Evolutionary conservation across 139 green algal genomes (phyloP).

Genomic region (Pycnococcus provasolii): DNA sequence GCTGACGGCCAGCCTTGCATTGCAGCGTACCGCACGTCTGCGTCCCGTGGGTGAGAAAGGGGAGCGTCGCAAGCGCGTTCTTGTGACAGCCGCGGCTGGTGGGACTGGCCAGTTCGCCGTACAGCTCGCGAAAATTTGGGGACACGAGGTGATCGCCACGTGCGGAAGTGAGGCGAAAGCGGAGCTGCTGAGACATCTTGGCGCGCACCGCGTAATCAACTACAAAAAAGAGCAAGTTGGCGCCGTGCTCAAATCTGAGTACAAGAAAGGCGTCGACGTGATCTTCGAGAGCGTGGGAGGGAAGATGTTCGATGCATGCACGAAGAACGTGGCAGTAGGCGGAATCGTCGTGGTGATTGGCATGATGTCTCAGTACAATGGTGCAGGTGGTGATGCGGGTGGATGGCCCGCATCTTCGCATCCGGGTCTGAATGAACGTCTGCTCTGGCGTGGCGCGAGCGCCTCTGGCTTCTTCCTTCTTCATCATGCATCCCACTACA

Average conservation of each 20-base stretch:
- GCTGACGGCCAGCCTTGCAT: conserved; percentile 70
- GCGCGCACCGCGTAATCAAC: conserved; percentile 70
- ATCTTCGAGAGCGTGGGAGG: conserved; percentile 59
- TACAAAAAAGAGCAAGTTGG: conserved; percentile 47
- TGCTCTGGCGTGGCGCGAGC: conserved; percentile 21
- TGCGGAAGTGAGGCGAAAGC: conserved; percentile 66
- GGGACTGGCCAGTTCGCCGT: conserved; percentile 89
- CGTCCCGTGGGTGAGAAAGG: conserved; percentile 9
- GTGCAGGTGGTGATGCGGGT: conserved; percentile 14
- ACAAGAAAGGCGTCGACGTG: conserved; percentile 47
- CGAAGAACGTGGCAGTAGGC: conserved; percentile 48
- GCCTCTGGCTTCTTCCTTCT: conserved; percentile 28
- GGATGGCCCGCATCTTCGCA: neutral
- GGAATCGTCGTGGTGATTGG: conserved; percentile 28
- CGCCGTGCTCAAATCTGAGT: conserved; percentile 50
- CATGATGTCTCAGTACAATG: conserved; percentile 33
- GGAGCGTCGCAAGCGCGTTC: conserved; percentile 52
- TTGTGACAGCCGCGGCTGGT: conserved; percentile 85
- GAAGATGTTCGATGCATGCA: conserved; percentile 54
- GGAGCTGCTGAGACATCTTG: conserved; percentile 55
- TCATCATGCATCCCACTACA: conserved; percentile 21
- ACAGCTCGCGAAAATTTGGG: conserved; percentile 74
- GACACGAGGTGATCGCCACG: conserved; percentile 75
- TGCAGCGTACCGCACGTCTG: conserved; percentile 13
- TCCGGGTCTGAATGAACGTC: conserved; percentile 23